Percentiles rank a stretch among this genome's conserved stretches.
These are phyloP conservation scores for Penicillium sp. DNA, from an alignment of 2,329 filamentous ascomycete genomes.

Conservation along the genomic window DNA sequence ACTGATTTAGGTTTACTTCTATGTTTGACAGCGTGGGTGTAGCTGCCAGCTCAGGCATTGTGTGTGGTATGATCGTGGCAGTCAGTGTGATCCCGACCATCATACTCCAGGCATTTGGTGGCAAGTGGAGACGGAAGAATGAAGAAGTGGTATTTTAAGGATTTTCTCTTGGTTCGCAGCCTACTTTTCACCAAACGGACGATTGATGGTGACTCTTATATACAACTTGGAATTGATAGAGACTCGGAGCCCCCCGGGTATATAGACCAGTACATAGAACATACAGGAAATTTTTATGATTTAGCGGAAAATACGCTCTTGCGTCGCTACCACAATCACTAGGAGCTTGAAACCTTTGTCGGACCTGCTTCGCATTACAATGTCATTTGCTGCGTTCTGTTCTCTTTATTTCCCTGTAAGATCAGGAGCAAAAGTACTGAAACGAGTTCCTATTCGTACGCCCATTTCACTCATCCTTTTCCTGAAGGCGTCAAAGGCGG, in stretches of 20 bases:
- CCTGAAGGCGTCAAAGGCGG: neutral
- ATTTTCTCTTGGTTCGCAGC: neutral
- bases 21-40: constrained; percentile 42
- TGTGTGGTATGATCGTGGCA: constrained; percentile 34
- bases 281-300: too few relatives aligned
- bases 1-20: constrained; percentile 34
- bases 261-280: neutral
- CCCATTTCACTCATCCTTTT: neutral
- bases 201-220: neutral
- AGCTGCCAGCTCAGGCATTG: constrained; percentile 36
- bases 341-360: too few relatives aligned
- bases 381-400: too few relatives aligned
- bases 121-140: neutral
- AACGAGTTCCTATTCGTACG: neutral
- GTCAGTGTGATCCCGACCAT: constrained; percentile 39
- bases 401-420: too few relatives aligned
- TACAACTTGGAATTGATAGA: neutral
- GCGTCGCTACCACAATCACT: too few relatives aligned
- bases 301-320: too few relatives aligned
- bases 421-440: too few relatives aligned
- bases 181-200: neutral
- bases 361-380: too few relatives aligned
- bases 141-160: neutral
- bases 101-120: constrained; percentile 25
- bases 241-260: neutral